Percentiles rank a stretch among this genome's conserved stretches.
phyloP scores from a whole-genome alignment of 2,329 filamentous ascomycete genomes.

The Xylaria sp. region DNA sequence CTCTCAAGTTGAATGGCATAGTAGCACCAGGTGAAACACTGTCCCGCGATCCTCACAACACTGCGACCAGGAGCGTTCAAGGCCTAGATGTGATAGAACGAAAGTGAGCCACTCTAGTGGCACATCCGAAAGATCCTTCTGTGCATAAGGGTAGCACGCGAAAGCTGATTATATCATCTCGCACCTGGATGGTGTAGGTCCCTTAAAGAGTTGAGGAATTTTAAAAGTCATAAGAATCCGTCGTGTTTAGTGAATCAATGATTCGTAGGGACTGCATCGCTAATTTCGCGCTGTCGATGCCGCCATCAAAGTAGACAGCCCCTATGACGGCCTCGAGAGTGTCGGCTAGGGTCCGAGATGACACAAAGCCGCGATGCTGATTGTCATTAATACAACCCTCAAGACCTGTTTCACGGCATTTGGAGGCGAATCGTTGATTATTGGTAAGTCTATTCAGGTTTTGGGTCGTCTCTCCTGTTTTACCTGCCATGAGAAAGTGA shows the following conservation, averaged over 20 bases:
- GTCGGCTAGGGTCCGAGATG: conserved; percentile 26
- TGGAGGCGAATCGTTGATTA: conserved; percentile 16
- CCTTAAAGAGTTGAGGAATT: neutral
- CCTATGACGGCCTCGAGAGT: conserved; percentile 34
- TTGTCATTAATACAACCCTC: conserved; percentile 30
- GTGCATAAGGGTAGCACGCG: neutral
- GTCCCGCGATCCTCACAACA: no score
- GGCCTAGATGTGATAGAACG: neutral
- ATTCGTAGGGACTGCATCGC: conserved; percentile 21
- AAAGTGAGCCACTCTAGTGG: neutral
- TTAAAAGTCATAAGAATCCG: neutral
- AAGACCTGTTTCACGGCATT: conserved; percentile 28
- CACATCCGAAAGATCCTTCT: neutral
- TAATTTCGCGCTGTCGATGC: conserved; percentile 23
- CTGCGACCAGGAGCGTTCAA: neutral
- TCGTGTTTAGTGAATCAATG: no score
- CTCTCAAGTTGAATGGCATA: neutral
- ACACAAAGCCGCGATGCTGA: neutral
- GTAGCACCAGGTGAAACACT: no score
- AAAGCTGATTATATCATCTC: conserved; percentile 7
- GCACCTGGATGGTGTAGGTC: neutral
- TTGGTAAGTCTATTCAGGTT: neutral
- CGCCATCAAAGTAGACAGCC: conserved; percentile 30
- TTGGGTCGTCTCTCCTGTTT: conserved; percentile 2
- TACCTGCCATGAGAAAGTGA: conserved; percentile 5